phyloP scores from a whole-genome alignment of 2,329 filamentous ascomycete genomes.

The Drechslerella stenobrocha region DNA sequence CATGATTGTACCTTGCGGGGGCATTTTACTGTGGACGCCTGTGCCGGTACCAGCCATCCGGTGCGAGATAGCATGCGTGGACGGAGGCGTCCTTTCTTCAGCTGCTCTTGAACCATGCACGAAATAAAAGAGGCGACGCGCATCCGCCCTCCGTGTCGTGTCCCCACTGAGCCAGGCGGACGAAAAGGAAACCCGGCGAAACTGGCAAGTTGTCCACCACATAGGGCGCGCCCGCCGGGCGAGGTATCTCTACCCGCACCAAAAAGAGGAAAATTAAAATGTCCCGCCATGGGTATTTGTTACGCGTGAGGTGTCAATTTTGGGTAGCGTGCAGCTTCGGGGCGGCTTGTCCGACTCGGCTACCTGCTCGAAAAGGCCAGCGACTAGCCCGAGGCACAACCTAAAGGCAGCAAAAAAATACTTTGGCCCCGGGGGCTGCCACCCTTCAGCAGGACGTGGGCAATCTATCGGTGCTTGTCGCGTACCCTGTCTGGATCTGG shows the following conservation, averaged over 20 bases:
- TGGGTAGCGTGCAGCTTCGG: conserved; percentile 42
- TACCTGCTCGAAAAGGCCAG: conserved; percentile 43
- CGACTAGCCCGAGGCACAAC: conserved; percentile 34
- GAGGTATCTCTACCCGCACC: conserved; percentile 43
- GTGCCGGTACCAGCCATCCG: not conserved
- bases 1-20: not conserved
- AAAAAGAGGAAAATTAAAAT: conserved; percentile 5
- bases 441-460: conserved; percentile 18
- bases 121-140: conserved; percentile 40
- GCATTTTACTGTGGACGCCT: not conserved
- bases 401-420: conserved; percentile 38
- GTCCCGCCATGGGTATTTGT: conserved; percentile 24
- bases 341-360: conserved; percentile 49
- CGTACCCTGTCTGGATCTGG: conserved; percentile 40
- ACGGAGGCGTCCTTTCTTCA: conserved; percentile 37
- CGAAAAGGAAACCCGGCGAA: conserved; percentile 36
- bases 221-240: conserved; percentile 42
- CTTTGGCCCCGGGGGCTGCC: conserved; percentile 23
- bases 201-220: conserved; percentile 38
- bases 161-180: conserved; percentile 44
- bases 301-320: conserved; percentile 47
- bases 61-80: conserved; percentile 26
- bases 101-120: conserved; percentile 42
- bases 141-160: conserved; percentile 39
- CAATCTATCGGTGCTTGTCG: conserved; percentile 15